Conservation (phyloP, 257 asterid genomes). For the Solanum megistacrolobum region DNA sequence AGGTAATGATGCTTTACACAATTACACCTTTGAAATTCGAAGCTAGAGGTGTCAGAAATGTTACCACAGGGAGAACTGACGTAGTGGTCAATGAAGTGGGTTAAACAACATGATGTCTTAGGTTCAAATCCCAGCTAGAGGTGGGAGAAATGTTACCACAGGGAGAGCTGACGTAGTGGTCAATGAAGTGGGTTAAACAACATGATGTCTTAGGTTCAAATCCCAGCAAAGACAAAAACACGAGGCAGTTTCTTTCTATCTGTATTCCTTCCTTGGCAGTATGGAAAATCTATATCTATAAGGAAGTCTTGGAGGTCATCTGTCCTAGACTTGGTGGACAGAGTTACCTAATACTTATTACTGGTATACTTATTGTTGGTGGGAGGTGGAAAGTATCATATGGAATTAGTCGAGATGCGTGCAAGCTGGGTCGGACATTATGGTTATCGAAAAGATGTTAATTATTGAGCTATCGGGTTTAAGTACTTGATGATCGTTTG, state of each 20-base stretch:
- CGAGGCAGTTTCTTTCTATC: not conserved
- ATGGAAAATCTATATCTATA: not conserved
- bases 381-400: not conserved
- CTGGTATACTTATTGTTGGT: not conserved
- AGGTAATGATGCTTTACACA: not conserved
- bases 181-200: not conserved
- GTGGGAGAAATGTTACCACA: not conserved
- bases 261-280: not conserved
- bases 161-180: not conserved
- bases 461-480: not conserved
- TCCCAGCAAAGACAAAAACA: not conserved
- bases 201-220: not conserved
- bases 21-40: too few species aligned
- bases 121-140: not conserved
- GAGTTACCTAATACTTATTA: not conserved
- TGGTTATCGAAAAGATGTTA: not conserved
- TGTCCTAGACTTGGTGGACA: not conserved
- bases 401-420: not conserved
- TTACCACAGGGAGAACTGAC: not conserved
- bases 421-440: not conserved
- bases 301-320: not conserved
- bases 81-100: not conserved
- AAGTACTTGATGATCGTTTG: not conserved
- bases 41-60: not conserved
- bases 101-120: not conserved